Evolutionary conservation across 2,329 filamentous ascomycete species (phyloP).

Genomic region (Tolypocladium guangdongense): DNA sequence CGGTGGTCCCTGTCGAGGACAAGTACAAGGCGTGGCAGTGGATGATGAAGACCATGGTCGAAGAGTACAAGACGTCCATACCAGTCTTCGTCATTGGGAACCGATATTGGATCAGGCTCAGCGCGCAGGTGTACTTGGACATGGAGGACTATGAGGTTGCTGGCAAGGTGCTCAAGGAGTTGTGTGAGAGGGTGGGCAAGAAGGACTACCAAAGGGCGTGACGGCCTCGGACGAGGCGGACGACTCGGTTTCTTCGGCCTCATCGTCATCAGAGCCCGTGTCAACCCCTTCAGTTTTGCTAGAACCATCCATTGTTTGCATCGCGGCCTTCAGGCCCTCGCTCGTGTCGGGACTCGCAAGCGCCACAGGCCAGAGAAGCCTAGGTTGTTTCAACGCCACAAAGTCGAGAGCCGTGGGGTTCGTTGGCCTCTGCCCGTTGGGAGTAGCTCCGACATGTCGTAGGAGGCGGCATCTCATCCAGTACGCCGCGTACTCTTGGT

Average conservation of each 20-base stretch:
- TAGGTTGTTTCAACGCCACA: not conserved
- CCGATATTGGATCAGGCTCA: constrained; percentile 60
- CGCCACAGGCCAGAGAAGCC: not conserved
- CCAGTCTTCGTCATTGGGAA: constrained; percentile 49
- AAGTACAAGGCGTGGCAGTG: constrained; percentile 38
- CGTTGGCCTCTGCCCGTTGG: not conserved
- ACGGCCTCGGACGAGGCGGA: too few relatives aligned
- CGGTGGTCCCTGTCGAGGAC: constrained; percentile 19
- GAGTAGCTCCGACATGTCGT: not conserved
- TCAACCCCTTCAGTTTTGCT: too few relatives aligned
- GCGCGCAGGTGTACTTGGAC: constrained; percentile 78
- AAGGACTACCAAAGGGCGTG: constrained; percentile 18
- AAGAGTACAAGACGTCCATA: constrained; percentile 62
- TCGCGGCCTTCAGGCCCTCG: not conserved
- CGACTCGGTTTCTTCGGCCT: too few relatives aligned
- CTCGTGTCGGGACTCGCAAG: not conserved
- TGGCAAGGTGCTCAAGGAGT: constrained; percentile 43
- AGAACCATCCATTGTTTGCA: too few relatives aligned
- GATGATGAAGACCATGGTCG: constrained; percentile 41
- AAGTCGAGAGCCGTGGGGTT: not conserved
- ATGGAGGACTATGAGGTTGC: constrained; percentile 66
- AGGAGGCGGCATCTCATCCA: not conserved
- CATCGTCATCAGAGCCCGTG: too few relatives aligned
- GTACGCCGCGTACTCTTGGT: not conserved
- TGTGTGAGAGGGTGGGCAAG: constrained; percentile 29